Conservation (phyloP, 2,329 filamentous ascomycete genomes). For the Dothideomycetes sp. region DNA sequence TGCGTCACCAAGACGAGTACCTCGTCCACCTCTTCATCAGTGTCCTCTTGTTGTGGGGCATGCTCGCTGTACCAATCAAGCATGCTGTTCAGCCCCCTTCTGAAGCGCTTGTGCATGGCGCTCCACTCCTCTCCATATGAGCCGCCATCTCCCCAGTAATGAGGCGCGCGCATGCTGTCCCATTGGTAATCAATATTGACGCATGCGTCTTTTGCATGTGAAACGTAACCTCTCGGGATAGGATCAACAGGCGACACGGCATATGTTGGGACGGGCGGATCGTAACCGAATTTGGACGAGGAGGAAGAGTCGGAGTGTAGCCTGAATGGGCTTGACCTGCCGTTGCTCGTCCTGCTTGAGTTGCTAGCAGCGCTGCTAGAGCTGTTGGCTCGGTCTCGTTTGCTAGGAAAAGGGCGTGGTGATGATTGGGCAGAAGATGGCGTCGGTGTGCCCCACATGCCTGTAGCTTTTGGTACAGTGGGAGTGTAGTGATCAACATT, state of each 20-base stretch:
- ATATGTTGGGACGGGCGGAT: conserved; percentile 69
- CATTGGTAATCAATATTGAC: conserved; percentile 85
- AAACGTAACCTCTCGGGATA: conserved; percentile 79
- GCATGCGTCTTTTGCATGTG: conserved; percentile 81
- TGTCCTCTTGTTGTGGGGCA: conserved; percentile 19
- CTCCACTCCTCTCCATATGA: conserved; percentile 91
- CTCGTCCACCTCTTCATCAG: conserved; percentile 51
- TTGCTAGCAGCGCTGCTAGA: conserved; percentile 24
- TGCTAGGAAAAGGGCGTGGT: conserved; percentile 2
- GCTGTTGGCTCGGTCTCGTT: conserved; percentile 35
- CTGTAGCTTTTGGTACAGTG: conserved; percentile 23
- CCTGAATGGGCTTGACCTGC: conserved; percentile 13
- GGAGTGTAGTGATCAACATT: conserved; percentile 35
- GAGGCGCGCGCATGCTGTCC: conserved; percentile 75
- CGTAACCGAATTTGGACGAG: too few species aligned
- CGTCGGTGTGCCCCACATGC: conserved; percentile 36
- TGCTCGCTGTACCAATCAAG: conserved; percentile 63
- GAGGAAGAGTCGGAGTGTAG: too few species aligned
- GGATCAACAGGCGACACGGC: conserved; percentile 68
- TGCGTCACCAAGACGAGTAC: conserved; percentile 86
- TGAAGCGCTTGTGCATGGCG: conserved; percentile 83
- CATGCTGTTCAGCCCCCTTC: conserved; percentile 65
- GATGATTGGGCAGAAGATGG: conserved; percentile 3
- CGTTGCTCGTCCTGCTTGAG: not conserved
- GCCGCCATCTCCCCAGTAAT: conserved; percentile 80